A percentile compares a stretch with the other conserved stretches of the same genome.
Evolutionary conservation across 305 asterid species (phyloP).

Genomic region (Fraxinus dipetala): DNA sequence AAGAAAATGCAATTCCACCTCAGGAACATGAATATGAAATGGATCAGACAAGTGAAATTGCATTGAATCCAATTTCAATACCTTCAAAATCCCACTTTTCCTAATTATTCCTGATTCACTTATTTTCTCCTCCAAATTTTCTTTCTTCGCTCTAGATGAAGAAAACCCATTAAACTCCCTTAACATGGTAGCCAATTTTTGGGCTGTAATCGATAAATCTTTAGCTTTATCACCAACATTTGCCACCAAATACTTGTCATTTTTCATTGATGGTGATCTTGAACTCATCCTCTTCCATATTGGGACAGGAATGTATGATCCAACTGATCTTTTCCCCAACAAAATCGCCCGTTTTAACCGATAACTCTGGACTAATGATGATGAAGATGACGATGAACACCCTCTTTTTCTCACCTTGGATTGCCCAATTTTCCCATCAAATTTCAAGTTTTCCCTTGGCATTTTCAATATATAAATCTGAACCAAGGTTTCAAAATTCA

Average conservation of each 20-base stretch:
- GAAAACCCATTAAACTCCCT: conserved; percentile 69
- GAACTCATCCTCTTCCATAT: conserved; percentile 70
- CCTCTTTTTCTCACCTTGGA: conserved; percentile 82
- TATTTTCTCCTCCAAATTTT: conserved; percentile 37
- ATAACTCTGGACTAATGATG: conserved; percentile 56
- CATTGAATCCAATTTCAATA: conserved; percentile 30
- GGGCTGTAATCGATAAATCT: conserved; percentile 55
- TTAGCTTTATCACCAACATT: conserved; percentile 41
- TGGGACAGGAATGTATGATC: conserved; percentile 74
- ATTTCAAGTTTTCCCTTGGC: conserved; percentile 51
- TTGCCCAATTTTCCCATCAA: conserved; percentile 50
- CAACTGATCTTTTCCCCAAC: conserved; percentile 61
- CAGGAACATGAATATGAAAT: conserved; percentile 44
- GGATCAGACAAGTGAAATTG: conserved; percentile 26
- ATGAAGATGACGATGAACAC: conserved; percentile 70
- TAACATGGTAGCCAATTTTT: conserved; percentile 62
- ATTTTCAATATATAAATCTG: conserved; percentile 29
- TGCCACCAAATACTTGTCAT: conserved; percentile 44
- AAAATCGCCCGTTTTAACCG: conserved; percentile 66
- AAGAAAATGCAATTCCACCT: conserved; percentile 48
- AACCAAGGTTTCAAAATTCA: neutral
- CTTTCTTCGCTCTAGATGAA: conserved; percentile 43
- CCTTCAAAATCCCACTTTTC: conserved; percentile 39
- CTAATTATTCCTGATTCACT: conserved; percentile 44
- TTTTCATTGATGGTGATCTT: conserved; percentile 48